Percentiles rank a stretch among this genome's conserved stretches.
These are phyloP conservation scores for Anisodus acutangulus DNA, from an alignment of 257 asterid genomes.

Conservation along the genomic window DNA sequence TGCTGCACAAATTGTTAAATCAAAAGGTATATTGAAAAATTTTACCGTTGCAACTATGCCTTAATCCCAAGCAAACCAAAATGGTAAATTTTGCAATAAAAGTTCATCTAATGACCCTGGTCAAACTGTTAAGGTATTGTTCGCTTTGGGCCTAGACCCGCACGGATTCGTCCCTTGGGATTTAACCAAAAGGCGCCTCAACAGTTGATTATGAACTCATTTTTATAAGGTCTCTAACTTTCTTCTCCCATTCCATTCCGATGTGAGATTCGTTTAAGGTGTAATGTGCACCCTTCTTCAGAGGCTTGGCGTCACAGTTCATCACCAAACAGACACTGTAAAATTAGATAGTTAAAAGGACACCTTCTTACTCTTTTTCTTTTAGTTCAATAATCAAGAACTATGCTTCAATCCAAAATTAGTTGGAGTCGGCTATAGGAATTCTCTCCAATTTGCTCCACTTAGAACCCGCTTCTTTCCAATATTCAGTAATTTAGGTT, in stretches of 20 bases:
- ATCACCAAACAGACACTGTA: background rate
- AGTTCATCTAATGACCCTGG: background rate
- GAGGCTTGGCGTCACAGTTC: background rate
- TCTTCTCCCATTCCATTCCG: too few relatives aligned
- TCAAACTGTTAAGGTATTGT: too few relatives aligned
- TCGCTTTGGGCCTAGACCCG: too few relatives aligned
- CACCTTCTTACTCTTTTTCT: background rate
- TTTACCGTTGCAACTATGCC: background rate
- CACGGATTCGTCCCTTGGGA: too few relatives aligned
- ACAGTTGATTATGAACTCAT: too few relatives aligned
- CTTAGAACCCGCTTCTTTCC: background rate
- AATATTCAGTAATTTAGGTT: slow-evolving; percentile 5
- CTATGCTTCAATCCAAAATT: background rate
- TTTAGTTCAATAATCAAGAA: background rate
- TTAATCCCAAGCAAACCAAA: slow-evolving; percentile 12
- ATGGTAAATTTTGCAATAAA: background rate
- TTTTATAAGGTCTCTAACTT: too few relatives aligned
- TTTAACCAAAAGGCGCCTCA: too few relatives aligned
- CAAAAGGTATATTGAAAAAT: background rate
- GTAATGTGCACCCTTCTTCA: too few relatives aligned
- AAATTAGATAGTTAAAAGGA: slow-evolving; percentile 9
- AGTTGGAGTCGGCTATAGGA: background rate
- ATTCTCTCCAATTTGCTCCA: background rate
- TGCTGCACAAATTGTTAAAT: background rate
- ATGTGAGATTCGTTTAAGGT: too few relatives aligned